Base-by-base conservation (phyloP, 2,329 filamentous ascomycete species). In the Trichoderma atroviride region DNA sequence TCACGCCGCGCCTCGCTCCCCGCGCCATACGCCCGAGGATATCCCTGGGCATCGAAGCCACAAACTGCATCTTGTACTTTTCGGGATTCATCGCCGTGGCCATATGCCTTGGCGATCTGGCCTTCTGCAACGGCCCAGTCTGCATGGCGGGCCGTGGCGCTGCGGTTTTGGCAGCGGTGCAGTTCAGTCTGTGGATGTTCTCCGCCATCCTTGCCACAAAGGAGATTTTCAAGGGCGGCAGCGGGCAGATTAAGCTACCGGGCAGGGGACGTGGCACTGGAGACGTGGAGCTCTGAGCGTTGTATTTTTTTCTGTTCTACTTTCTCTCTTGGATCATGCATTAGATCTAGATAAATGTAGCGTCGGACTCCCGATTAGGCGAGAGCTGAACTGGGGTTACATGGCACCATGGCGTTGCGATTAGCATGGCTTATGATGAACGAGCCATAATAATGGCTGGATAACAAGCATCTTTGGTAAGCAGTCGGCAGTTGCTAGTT, bases 61-160 rank as follows among this genome's bases (percentile, higher is more conserved):
- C 81, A 73, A 89, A 88, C 76, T 79, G 83, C 5, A 71, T 88
- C 68, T 85, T 89, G 75, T 88, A 87, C 79, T 86, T 89, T 76
- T 80, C 83, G 24, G 87, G 87, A 68, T 89, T 89, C 79, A 82
- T 88, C 73, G 86, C 86, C 11, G 82, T 89, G 24, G 81, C 85
- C 55, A 82, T 86, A 71, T 89, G 88, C 78, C 83, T 90, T 72
- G 80, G 82, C 75, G 79, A 80, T 64, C 80, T 89, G 61, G 78
- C 84, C 68, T 87, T 87, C 79, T 90, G 88, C 78, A 80, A 82
- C 33, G 88, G 87, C 53, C 80, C 79, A 47, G 85, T 89, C 31
- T 90, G 88, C 79, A 80, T 80, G 29, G 82, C 85, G 14, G 86
- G 86, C 52, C 84, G 84, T 24, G 85, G 86, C 55, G 82, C 84